Conservation (phyloP, 805 yeast genomes). For the Cyberlindnera veronae region DNA sequence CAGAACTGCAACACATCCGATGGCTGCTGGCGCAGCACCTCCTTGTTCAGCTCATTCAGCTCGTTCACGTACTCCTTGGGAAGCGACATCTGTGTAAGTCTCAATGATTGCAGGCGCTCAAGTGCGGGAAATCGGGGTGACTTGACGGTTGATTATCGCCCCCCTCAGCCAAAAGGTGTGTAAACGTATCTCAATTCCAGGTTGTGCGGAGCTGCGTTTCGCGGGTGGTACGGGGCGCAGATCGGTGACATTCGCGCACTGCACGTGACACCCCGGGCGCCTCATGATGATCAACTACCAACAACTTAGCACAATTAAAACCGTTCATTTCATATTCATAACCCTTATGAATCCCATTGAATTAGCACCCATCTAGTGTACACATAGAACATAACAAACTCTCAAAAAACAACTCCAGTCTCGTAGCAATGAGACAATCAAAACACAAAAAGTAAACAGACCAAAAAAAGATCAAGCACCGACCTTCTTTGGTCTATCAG, state of each 20-base stretch:
- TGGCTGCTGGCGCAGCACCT: slow-evolving; percentile 53
- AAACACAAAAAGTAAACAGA: not conserved
- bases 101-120: not conserved
- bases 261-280: too few relatives aligned
- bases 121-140: not conserved
- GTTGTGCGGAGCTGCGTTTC: not conserved
- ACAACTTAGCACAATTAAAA: not conserved
- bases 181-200: not conserved
- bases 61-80: slow-evolving; percentile 45
- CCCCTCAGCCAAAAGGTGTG: not conserved
- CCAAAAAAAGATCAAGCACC: slow-evolving; percentile 13
- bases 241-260: too few relatives aligned
- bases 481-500: slow-evolving; percentile 22
- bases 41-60: slow-evolving; percentile 60
- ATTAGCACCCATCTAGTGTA: not conserved
- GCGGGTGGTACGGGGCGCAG: not conserved
- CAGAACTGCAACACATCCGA: slow-evolving; percentile 71
- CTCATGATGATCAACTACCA: too few relatives aligned
- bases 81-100: slow-evolving; percentile 28
- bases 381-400: not conserved
- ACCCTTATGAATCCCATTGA: not conserved
- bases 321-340: not conserved
- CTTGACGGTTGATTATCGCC: too few relatives aligned
- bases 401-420: not conserved
- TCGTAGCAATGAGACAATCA: not conserved